A percentile compares a stretch with the other conserved stretches of the same genome.
phyloP scores from a whole-genome alignment of 164 flowering plant species.

The Magnolia officinalis region DNA sequence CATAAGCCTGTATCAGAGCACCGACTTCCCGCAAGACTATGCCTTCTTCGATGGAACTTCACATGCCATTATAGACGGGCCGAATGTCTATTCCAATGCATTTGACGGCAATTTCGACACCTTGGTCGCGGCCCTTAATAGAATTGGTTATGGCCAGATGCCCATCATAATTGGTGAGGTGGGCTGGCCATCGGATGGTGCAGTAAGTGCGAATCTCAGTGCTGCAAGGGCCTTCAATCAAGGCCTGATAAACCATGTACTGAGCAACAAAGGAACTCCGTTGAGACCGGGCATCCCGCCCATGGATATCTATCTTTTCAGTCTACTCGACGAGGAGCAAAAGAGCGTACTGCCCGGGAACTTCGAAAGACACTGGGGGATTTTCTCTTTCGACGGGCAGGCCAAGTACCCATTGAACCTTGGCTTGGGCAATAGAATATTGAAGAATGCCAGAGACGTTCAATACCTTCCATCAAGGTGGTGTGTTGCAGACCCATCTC shows the following conservation, averaged over 20 bases:
- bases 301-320: slow-evolving; percentile 73
- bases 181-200: slow-evolving; percentile 97
- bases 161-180: slow-evolving; percentile 84
- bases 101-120: slow-evolving; percentile 94
- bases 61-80: slow-evolving; percentile 74
- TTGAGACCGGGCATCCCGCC: slow-evolving; percentile 76
- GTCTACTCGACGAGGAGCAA: slow-evolving; percentile 83
- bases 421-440: slow-evolving; percentile 51
- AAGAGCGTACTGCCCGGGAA: slow-evolving; percentile 74
- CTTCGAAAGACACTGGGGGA: slow-evolving; percentile 97
- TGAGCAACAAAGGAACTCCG: slow-evolving; percentile 79
- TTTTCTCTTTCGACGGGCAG: slow-evolving; percentile 89
- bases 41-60: slow-evolving; percentile 83
- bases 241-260: slow-evolving; percentile 64
- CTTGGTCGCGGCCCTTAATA: slow-evolving; percentile 70
- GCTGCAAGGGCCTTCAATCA: slow-evolving; percentile 85
- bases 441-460: slow-evolving; percentile 73
- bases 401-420: slow-evolving; percentile 75
- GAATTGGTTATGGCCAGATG: slow-evolving; percentile 74
- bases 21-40: slow-evolving; percentile 88
- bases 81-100: slow-evolving; percentile 70
- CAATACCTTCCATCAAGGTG: slow-evolving; percentile 82
- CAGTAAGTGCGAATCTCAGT: slow-evolving; percentile 60
- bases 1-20: slow-evolving; percentile 69
- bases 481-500: slow-evolving; percentile 78